Evolutionary conservation across 2,329 filamentous ascomycete species (phyloP).

Genomic region (Curvularia lunata): DNA sequence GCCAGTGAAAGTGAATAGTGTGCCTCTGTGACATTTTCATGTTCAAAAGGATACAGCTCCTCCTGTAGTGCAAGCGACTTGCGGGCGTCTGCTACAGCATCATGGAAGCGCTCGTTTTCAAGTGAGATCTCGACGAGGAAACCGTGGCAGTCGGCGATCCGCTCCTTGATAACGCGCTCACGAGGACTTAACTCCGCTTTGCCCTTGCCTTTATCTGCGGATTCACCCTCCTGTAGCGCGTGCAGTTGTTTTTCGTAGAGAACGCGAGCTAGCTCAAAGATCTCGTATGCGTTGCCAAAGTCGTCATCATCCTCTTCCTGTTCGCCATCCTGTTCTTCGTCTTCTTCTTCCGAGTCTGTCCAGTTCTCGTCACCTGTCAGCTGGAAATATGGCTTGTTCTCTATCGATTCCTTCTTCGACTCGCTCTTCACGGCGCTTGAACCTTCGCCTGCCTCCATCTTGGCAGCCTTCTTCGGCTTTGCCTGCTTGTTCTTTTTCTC

Average conservation of each 20-base stretch:
- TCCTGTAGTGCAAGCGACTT: constrained; percentile 79
- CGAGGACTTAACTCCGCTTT: constrained; percentile 53
- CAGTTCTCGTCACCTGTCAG: constrained; percentile 96
- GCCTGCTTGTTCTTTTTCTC: constrained; percentile 62
- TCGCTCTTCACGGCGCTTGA: constrained; percentile 45
- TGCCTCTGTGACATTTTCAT: constrained; percentile 87
- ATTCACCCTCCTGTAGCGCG: constrained; percentile 37
- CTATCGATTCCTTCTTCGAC: constrained; percentile 54
- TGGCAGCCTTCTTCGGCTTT: constrained; percentile 56
- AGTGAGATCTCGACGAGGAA: constrained; percentile 95
- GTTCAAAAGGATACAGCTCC: constrained; percentile 78
- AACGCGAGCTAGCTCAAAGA: constrained; percentile 67
- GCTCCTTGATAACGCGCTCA: constrained; percentile 66
- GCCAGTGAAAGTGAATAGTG: constrained; percentile 97
- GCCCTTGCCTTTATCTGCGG: constrained; percentile 53
- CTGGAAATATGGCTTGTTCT: constrained; percentile 82
- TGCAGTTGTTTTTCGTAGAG: constrained; percentile 65
- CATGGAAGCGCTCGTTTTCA: constrained; percentile 89
- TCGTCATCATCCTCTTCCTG: constrained; percentile 64
- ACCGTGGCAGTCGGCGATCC: constrained; percentile 91
- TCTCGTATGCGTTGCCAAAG: constrained; percentile 68
- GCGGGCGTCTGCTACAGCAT: constrained; percentile 84
- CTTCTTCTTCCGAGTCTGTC: constrained; percentile 73
- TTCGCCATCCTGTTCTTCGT: constrained; percentile 60
- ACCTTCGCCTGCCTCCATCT: constrained; percentile 47